phyloP scores from a whole-genome alignment of 164 flowering plant genomes.

The Macadamia integrifolia region DNA sequence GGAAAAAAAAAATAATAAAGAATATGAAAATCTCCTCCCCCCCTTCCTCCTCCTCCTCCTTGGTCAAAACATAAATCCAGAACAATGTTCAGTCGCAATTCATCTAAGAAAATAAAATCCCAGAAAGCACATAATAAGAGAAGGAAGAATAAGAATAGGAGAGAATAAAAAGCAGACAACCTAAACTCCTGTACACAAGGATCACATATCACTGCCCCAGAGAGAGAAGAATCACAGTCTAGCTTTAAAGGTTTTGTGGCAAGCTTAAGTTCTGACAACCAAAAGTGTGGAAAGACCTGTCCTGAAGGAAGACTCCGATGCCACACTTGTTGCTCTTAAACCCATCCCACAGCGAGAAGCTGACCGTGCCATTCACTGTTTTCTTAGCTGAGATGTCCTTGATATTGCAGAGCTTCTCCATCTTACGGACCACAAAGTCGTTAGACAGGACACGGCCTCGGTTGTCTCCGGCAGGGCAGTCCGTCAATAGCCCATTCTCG shows the following conservation, averaged over 20 bases:
- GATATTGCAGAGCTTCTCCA: conserved; percentile 72
- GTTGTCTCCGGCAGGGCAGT: conserved; percentile 70
- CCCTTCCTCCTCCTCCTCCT: too few species aligned
- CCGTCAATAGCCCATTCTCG: conserved; percentile 59
- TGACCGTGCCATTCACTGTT: conserved; percentile 45
- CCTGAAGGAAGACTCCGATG: conserved; percentile 59
- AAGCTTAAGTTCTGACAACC: conserved; percentile 60
- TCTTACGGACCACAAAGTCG: conserved; percentile 66
- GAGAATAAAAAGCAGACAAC: too few species aligned
- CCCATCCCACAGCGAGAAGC: conserved; percentile 67
- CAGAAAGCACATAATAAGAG: too few species aligned
- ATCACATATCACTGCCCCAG: neutral
- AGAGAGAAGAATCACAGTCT: too few species aligned
- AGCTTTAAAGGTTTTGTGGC: conserved; percentile 47
- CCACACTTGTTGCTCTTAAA: conserved; percentile 75
- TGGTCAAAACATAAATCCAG: too few species aligned
- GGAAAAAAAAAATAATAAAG: too few species aligned
- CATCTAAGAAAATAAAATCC: too few species aligned
- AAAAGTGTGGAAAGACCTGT: conserved; percentile 45
- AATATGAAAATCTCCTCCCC: too few species aligned
- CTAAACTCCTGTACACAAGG: too few species aligned
- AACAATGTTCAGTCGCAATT: too few species aligned
- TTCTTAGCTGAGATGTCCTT: conserved; percentile 65
- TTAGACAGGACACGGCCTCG: conserved; percentile 63
- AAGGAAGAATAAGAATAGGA: too few species aligned